A percentile compares a stretch with the other conserved stretches of the same genome.
Evolutionary conservation across 139 green algal species (phyloP).

Genomic region (Pedinophyceae sp.): DNA sequence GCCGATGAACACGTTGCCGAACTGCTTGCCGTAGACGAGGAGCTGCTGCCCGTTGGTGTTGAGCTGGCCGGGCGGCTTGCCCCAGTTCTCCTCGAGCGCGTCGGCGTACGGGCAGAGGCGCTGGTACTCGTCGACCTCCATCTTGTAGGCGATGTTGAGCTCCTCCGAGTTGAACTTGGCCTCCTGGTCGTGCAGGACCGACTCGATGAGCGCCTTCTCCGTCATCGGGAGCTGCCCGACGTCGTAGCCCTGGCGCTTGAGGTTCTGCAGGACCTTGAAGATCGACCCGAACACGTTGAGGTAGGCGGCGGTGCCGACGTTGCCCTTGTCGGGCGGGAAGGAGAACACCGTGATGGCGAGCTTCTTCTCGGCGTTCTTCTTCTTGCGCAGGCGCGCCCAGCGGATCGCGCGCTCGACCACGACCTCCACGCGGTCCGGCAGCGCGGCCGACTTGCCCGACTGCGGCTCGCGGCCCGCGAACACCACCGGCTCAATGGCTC

Average conservation of each 20-base stretch:
- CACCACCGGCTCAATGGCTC: slow-evolving; percentile 94
- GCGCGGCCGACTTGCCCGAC: slow-evolving; percentile 93
- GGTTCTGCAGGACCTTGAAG: slow-evolving; percentile 68
- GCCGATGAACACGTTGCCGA: slow-evolving; percentile 98
- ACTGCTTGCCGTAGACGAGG: slow-evolving; percentile 91
- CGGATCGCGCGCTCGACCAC: slow-evolving; percentile 83
- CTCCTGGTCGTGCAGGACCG: slow-evolving; percentile 68
- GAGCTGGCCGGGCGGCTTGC: slow-evolving; percentile 82
- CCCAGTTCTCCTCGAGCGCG: slow-evolving; percentile 97
- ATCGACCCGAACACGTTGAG: slow-evolving; percentile 99
- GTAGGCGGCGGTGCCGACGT: slow-evolving; percentile 97
- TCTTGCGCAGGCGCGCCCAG: slow-evolving; percentile 81
- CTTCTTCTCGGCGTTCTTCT: slow-evolving; percentile 89
- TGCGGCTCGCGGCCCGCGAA: slow-evolving; percentile 90
- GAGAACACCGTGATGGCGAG: slow-evolving; percentile 94
- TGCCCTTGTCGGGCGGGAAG: slow-evolving; percentile 99
- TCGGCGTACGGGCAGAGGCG: slow-evolving; percentile 76
- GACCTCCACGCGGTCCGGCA: slow-evolving; percentile 82
- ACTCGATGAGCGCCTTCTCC: slow-evolving; percentile 72
- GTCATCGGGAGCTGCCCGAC: slow-evolving; percentile 62
- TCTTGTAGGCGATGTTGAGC: slow-evolving; percentile 91
- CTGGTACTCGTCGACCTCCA: slow-evolving; percentile 80
- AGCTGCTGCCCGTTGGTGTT: slow-evolving; percentile 95
- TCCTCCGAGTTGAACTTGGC: slow-evolving; percentile 88
- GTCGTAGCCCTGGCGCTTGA: slow-evolving; percentile 80